phyloP scores from a whole-genome alignment of 179 eudicot species.

The Silene vulgaris region DNA sequence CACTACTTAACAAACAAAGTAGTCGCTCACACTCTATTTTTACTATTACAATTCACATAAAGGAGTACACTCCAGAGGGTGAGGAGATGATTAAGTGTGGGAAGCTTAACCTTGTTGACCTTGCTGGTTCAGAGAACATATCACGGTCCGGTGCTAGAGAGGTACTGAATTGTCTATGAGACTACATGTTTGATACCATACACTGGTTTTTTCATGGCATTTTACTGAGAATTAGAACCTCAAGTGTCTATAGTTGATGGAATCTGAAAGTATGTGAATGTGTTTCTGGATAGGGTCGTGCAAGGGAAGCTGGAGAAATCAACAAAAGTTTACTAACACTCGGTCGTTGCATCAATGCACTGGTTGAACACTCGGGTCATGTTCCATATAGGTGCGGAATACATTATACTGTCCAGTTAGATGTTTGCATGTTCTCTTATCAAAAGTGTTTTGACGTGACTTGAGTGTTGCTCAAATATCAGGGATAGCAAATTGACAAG shows the following conservation, averaged over 20 bases:
- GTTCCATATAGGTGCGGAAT: constrained; percentile 70
- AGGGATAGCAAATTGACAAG: constrained; percentile 98
- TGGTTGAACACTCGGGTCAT: constrained; percentile 95
- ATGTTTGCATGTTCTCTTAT: background rate
- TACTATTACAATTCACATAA: constrained; percentile 85
- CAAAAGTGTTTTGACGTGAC: constrained; percentile 8
- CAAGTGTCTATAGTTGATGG: constrained; percentile 1
- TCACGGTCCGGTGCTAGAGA: constrained; percentile 93
- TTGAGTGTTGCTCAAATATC: constrained; percentile 18
- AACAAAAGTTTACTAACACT: constrained; percentile 95
- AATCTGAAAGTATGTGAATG: constrained; percentile 10
- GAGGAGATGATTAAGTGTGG: constrained; percentile 93
- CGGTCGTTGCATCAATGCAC: constrained; percentile 91
- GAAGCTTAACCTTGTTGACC: constrained; percentile 94
- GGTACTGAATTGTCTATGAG: constrained; percentile 36
- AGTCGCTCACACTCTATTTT: constrained; percentile 98
- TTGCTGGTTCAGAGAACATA: constrained; percentile 98
- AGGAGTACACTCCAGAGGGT: constrained; percentile 92
- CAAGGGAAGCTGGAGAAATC: constrained; percentile 96
- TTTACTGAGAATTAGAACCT: background rate
- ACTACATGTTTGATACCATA: background rate
- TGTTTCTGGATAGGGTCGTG: constrained; percentile 58
- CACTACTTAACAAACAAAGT: constrained; percentile 93
- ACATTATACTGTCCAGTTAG: background rate
- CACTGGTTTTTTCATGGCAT: background rate